Evolutionary conservation across 202 grass and related monocot genomes (phyloP), one percentile per base, ranked within the genome.

Genomic region (Cymbopogon flexuosus): DNA sequence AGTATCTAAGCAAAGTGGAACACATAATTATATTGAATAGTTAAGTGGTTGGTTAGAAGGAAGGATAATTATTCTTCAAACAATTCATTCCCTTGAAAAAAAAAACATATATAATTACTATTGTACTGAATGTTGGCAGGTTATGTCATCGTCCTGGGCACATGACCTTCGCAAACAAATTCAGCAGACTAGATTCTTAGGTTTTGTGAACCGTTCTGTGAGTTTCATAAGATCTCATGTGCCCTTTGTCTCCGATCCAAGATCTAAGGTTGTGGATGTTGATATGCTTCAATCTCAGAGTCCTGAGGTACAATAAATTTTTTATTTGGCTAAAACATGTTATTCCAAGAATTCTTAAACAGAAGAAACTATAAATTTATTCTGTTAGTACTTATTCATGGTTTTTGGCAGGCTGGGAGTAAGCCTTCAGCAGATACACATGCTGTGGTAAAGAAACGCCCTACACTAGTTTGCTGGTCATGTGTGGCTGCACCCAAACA

Each of bases 71-170:
- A 29, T 72, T 79, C 34, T 34, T 41, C 13, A 52, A 41, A 71
- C 13, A 76, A 4, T 73, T 10, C 42, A 69, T 78, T 10, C 12
- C 22, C 65, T 29, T 69, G 27, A 27, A 42, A 47, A 68, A 64
- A 35, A 37, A 34, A 75, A 73, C 49, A 81, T 56, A 49, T 77
- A 63, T 78, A 83, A 45, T 87, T 67, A 79, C 16, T 1, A 2
- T 79, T 79, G 58, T 3, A 13, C 31, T 65, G 16, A 51, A 79
- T 74, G 31, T 69, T 77, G 68, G 52, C 87, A 98, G 95, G 92
- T 98, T 51, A 82, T 84, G 72, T 63, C 76, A 73, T 98, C 95
- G 51, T 88, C 88, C 63, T 98, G 95, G 95, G 75, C 91, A 78
- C 89, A 72, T 62, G 93, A 96, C 83, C 88, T 96, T 68, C 89